Base-by-base conservation (phyloP, 1,284 basidiomycete species). In the Cryptococcus amylolentus region DNA sequence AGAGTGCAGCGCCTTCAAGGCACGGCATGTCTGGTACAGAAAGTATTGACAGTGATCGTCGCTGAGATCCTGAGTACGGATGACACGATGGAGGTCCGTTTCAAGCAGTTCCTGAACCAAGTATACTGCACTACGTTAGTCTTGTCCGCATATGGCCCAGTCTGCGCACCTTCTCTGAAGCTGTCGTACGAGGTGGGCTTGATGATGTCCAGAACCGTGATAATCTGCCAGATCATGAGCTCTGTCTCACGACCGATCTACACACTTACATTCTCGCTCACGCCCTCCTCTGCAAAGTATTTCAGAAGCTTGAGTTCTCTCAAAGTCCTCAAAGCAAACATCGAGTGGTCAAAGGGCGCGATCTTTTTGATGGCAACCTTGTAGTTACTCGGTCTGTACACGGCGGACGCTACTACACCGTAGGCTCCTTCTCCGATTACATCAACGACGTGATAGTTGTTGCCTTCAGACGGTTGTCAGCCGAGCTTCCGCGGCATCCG, bases 201-300 rank as follows among this genome's bases (percentile, higher is more conserved):
- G 81, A 96, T 86, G 69, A 96, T 96, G 75, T 97, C 93, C 43
- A 96, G 81, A 66, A 97, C 93, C 38, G 91, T 90, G 72, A 96
- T 96, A 70, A 97, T 95, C 88, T 92, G 72, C 20, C 45, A 28
- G 10, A 14, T 10, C 9, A 10, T 45, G 16, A 18, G 51, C 16
- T 44, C n/a, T 18, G 14, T 41, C 20, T 40, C 13, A 20, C 48
- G 14, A 31, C 37, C 27, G 14, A 13, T 20, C n/a, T 18, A 18
- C 12, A 38, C 5, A 80, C 88, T 69, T 70, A 91, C 89, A 73
- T 96, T 95, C 80, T 95, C 91, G 80, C 89, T 91, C 69, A 93
- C 89, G 51, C 89, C 88, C 1, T 90, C 86, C 79, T 91, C 88
- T 60, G 88, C 89, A 70, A 96, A 83, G 79, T 92, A 93, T 72